Evolutionary conservation across 1,284 basidiomycete genomes (phyloP).

Genomic region (Apiotrichum porosum): DNA sequence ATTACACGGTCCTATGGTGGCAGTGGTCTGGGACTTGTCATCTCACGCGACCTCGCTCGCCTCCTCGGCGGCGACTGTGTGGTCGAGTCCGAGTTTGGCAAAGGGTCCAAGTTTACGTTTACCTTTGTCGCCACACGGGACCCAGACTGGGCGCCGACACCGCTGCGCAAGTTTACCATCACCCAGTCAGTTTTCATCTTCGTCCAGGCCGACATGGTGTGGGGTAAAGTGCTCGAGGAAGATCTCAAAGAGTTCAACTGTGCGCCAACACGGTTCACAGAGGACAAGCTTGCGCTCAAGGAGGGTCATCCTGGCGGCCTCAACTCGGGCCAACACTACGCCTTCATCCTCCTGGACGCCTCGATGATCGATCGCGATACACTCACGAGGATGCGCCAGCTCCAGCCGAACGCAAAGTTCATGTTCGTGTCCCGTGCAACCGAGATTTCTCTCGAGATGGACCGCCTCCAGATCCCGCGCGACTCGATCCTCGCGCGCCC

Average conservation of each 20-base stretch:
- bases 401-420: constrained; percentile 32
- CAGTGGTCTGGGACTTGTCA: constrained; percentile 42
- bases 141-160: constrained; percentile 8
- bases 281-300: constrained; percentile 16
- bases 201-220: constrained; percentile 15
- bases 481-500: constrained; percentile 39
- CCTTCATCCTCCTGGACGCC: constrained; percentile 29
- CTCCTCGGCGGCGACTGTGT: constrained; percentile 44
- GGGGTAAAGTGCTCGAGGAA: constrained; percentile 32
- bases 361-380: constrained; percentile 11
- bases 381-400: constrained; percentile 17
- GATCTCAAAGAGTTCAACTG: constrained; percentile 29
- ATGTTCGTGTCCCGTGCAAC: constrained; percentile 33
- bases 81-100: constrained; percentile 40
- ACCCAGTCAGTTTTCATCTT: constrained; percentile 25
- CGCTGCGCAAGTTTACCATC: constrained; percentile 5
- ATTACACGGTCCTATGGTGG: constrained; percentile 44
- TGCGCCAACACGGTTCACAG: constrained; percentile 28
- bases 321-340: constrained; percentile 16
- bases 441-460: constrained; percentile 25
- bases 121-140: constrained; percentile 30
- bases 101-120: constrained; percentile 44
- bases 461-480: constrained; percentile 13
- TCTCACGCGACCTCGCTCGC: constrained; percentile 38
- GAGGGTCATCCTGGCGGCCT: constrained; percentile 22